Percentiles rank a stretch among this genome's conserved stretches.
These are phyloP conservation scores for Trametes hirsuta DNA, from an alignment of 1,284 basidiomycete genomes.

Conservation along the genomic window DNA sequence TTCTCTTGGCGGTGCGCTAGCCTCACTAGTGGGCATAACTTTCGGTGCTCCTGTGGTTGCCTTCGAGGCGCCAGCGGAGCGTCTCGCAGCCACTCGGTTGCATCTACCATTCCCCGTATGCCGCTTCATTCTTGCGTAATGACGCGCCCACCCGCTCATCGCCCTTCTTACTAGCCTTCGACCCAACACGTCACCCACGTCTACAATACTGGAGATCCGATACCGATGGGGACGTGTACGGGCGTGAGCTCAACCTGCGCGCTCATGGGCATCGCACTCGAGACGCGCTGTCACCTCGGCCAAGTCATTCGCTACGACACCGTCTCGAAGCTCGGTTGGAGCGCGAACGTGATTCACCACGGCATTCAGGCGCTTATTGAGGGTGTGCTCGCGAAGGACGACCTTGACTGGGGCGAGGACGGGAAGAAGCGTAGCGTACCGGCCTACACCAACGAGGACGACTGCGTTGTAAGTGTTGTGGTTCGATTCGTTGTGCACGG, in stretches of 20 bases:
- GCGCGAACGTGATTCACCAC: conserved; percentile 82
- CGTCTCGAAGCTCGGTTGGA: conserved; percentile 83
- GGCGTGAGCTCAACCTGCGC: conserved; percentile 74
- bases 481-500: not conserved
- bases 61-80: conserved; percentile 93
- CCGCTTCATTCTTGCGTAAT: not conserved
- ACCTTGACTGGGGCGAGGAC: conserved; percentile 53
- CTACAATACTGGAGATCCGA: conserved; percentile 87
- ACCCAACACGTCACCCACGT: conserved; percentile 80
- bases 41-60: conserved; percentile 91
- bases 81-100: conserved; percentile 82
- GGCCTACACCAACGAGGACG: conserved; percentile 37
- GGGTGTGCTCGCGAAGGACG: conserved; percentile 64
- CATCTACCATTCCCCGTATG: conserved; percentile 85
- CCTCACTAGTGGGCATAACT: conserved; percentile 84
- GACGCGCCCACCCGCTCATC: not conserved
- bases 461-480: conserved; percentile 41
- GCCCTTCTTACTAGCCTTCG: conserved; percentile 54
- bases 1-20: conserved; percentile 84
- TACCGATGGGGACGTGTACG: conserved; percentile 82
- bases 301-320: conserved; percentile 83
- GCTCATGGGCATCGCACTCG: conserved; percentile 76
- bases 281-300: conserved; percentile 76
- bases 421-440: conserved; percentile 26
- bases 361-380: conserved; percentile 79